These are phyloP conservation scores for Zygnema circumcarinatum DNA, from an alignment of 139 green algal genomes.

Conservation along the genomic window DNA sequence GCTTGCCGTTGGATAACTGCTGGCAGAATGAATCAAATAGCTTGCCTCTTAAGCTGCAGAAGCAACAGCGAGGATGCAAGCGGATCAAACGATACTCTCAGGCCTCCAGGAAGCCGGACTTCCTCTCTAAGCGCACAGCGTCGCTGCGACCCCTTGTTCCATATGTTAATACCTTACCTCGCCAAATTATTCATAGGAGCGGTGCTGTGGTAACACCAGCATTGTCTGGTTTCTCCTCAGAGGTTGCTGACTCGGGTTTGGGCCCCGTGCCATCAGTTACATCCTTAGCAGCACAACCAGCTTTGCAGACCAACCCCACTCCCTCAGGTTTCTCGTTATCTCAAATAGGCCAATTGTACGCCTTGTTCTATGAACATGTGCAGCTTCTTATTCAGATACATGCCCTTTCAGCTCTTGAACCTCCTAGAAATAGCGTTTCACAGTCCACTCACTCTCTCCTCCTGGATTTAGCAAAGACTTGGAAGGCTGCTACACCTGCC, in stretches of 20 bases:
- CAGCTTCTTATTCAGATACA: slow-evolving; percentile 46
- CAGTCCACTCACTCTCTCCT: background rate
- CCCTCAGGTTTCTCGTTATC: background rate
- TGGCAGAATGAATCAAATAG: background rate
- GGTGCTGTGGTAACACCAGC: no score
- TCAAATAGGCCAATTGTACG: slow-evolving; percentile 49
- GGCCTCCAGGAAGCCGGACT: background rate
- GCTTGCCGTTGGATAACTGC: background rate
- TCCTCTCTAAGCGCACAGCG: background rate
- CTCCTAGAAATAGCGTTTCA: background rate
- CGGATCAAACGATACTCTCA: background rate
- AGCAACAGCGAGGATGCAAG: background rate
- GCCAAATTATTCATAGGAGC: no score
- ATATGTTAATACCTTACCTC: background rate
- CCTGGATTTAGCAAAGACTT: background rate
- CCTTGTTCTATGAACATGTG: slow-evolving; percentile 47
- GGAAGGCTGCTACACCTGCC: background rate
- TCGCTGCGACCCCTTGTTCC: background rate
- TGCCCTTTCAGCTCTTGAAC: slow-evolving; percentile 1
- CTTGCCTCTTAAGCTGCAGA: background rate
- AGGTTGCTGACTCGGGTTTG: background rate
- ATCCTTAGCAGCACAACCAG: background rate
- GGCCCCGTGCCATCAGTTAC: background rate
- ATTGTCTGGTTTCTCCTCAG: no score
- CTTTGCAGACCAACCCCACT: background rate